Conservation (phyloP, 2,329 filamentous ascomycete species). For the Gnomoniopsis smithogilvyi region DNA sequence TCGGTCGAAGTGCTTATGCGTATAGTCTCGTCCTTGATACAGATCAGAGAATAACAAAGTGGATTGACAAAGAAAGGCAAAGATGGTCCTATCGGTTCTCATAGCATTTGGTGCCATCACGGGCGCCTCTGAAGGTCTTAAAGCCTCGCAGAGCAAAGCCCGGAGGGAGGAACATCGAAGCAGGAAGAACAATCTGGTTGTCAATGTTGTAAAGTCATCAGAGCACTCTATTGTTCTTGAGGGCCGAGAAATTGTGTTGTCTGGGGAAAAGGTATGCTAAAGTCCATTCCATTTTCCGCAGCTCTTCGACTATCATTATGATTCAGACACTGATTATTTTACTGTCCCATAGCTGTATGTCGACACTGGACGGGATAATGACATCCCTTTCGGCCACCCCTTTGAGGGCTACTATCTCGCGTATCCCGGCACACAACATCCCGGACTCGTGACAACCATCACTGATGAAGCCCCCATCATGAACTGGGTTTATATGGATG, state of each 20-base stretch:
- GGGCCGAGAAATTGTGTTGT: conserved; percentile 41
- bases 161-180: conserved; percentile 44
- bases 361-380: conserved; percentile 33
- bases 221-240: conserved; percentile 38
- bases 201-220: conserved; percentile 44
- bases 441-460: conserved; percentile 46
- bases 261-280: conserved; percentile 35
- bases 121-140: conserved; percentile 44
- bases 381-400: conserved; percentile 39
- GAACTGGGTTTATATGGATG: conserved; percentile 49
- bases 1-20: not conserved
- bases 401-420: conserved; percentile 57
- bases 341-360: conserved; percentile 39
- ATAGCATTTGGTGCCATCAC: conserved; percentile 40
- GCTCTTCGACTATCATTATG: not conserved
- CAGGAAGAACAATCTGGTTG: conserved; percentile 43
- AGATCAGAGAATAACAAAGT: not conserved
- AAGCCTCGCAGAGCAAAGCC: conserved; percentile 41
- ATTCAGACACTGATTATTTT: not conserved
- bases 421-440: conserved; percentile 47
- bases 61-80: not conserved
- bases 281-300: not conserved
- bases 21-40: not conserved
- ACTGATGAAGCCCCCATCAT: conserved; percentile 44
- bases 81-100: conserved; percentile 30